Conservation (phyloP, 768 basidiomycete species). For the Mycena chlorophos region DNA sequence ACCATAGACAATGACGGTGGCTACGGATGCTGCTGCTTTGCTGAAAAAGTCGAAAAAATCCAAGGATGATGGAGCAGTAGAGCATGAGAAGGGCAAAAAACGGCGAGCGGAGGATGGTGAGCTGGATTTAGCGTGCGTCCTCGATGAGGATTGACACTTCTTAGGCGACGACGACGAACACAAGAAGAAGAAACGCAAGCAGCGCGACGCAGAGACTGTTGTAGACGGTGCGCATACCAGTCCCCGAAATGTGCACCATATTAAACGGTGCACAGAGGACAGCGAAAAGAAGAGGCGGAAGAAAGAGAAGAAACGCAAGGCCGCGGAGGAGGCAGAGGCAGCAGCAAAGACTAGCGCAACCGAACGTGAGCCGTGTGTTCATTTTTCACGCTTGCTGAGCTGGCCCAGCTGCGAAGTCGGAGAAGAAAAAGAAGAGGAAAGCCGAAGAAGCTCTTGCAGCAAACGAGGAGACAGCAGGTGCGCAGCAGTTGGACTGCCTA, state of each 20-base stretch:
- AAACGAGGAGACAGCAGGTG: too few species aligned
- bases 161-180: conserved; percentile 20
- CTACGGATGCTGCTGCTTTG: background rate
- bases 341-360: conserved; percentile 4
- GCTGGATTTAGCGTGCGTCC: conserved; percentile 4
- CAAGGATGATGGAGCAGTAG: conserved; percentile 24
- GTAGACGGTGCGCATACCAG: conserved; percentile 27
- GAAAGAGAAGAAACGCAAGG: conserved; percentile 39
- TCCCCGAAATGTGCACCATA: background rate
- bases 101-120: conserved; percentile 23
- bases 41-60: conserved; percentile 20
- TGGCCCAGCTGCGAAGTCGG: background rate
- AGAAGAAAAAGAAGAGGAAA: conserved; percentile 30
- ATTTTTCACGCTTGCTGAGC: background rate
- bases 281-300: conserved; percentile 41
- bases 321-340: conserved; percentile 21
- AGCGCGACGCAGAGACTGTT: conserved; percentile 33
- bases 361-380: conserved; percentile 8
- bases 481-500: too few species aligned
- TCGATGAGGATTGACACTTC: conserved; percentile 9
- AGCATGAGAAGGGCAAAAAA: conserved; percentile 31
- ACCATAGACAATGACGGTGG: too few species aligned
- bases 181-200: conserved; percentile 26
- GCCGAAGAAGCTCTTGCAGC: conserved; percentile 29
- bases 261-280: background rate